These are phyloP conservation scores for Ajuga reptans DNA, from an alignment of 305 asterid genomes.

Conservation along the genomic window DNA sequence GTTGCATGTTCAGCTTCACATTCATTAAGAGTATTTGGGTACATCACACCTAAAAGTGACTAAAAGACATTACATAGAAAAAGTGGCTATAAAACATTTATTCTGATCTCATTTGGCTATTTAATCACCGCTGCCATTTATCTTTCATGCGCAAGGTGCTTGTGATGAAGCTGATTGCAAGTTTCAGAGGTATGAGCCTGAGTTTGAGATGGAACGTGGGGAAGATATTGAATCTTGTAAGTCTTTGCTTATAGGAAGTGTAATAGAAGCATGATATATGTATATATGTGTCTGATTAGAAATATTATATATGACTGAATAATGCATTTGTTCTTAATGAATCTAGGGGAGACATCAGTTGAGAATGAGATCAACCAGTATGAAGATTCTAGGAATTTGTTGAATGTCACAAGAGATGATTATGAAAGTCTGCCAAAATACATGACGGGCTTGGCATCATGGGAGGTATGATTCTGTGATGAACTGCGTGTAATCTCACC, in stretches of 20 bases:
- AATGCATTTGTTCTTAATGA: constrained; percentile 17
- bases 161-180: constrained; percentile 37
- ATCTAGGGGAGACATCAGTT: constrained; percentile 30
- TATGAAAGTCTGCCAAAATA: constrained; percentile 71
- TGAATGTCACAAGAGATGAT: constrained; percentile 51
- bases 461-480: constrained; percentile 58
- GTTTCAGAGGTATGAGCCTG: constrained; percentile 31
- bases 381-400: constrained; percentile 30
- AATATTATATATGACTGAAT: not conserved
- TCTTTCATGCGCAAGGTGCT: constrained; percentile 13
- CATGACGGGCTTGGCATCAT: constrained; percentile 62
- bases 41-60: too few relatives aligned
- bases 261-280: not conserved
- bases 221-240: not conserved
- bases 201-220: constrained; percentile 36
- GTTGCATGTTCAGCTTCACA: too few relatives aligned
- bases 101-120: too few relatives aligned
- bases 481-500: not conserved
- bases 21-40: too few relatives aligned
- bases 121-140: too few relatives aligned
- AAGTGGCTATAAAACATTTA: too few relatives aligned
- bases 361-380: constrained; percentile 24
- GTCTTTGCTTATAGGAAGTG: not conserved
- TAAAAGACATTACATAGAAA: too few relatives aligned
- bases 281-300: not conserved